Base-by-base conservation (phyloP, 805 yeast species). In the Candida sanyiensis region DNA sequence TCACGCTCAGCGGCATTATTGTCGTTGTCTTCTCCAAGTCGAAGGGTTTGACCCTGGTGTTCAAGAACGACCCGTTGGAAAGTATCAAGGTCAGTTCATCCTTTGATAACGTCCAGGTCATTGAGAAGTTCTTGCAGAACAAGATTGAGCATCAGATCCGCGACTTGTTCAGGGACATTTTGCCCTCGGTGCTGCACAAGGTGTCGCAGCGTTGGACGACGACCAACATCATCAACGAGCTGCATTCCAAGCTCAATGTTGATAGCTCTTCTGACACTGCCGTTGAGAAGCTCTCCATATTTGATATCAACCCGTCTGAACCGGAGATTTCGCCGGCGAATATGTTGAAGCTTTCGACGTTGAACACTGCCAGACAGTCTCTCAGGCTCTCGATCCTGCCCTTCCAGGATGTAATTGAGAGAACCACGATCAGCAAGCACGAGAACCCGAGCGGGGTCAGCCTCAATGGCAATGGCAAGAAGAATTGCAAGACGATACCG, bases 21-120 rank as follows among this genome's bases (percentile, higher is more conserved):
- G 82, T 87, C 38, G 77, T 86, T 45, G 96, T 87, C 4, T 87
- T 83, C 57, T 76, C 83, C 21, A 80, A 83, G 51, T 70, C 83
- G 4, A 85, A 85, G 53, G 96, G 96, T 1, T 69, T 87, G 40
- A 87, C 96, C 0, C 64, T 87, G 28, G 96, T 87, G 22, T 87
- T 87, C 63, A 73, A 89, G 50, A 87, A 87, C 59, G 96, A 87
- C 59, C 96, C 96, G 1, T 67, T 87, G 40, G 95, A 86, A 49
- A 73, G 80, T 16, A 86, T 87, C 45, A 79, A 77, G 50, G 94
- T 87, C 11, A 76, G 80, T 45, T 83, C 94, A 5, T 81, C 95
- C n/a, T 87, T 87, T 59, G 95, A 87, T 61, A 75, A 79, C 28
- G 82, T 87, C 31, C 83, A 82, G 36, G 88, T 88, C 1, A 75